Evolutionary conservation across 108 stramenopile species (phyloP), one percentile per base, ranked within the genome.

Genomic region (Cylindrotheca fusiformis): DNA sequence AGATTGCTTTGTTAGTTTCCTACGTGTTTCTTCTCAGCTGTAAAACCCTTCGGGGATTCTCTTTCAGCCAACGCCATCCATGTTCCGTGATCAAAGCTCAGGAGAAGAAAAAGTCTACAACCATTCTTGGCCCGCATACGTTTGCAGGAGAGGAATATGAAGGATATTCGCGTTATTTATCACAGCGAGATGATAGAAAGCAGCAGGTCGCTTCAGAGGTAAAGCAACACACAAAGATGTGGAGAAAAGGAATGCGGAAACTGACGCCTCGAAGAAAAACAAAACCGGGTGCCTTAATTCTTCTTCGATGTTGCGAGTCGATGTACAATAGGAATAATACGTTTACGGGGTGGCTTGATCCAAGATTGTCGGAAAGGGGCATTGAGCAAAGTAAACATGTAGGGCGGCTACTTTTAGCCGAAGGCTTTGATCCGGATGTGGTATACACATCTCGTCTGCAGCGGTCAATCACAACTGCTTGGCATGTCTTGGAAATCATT

Each of bases 401-500:
- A 12, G 80, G 59, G 27, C 58, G 76, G 45, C 65, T 85, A 6
- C 67, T 85, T 2, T 63, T 85, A 26, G 61, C 78, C 10, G 76
- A 81, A 50, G 84, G 83, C 1, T 81, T 78, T 58, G 68, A 78
- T 52, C 76, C 83, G 24, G 92, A 94, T 75, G 73, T 88, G 20
- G 65, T 81, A 50, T 89, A 86, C 67, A 85, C 86, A 19, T 86
- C 85, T 19, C 71, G 80, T 23, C 68, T 94, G 18, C 85, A 87
- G 55, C 81, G 92, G 31, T 78, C 87, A 0, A 87, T 94, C 48
- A 80, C 80, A 45, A 74, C 81, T 2, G 72, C 78, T 19, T 87
- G 86, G 84, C 69, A 72, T 25, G 52, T 91, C 0, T 58, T 89
- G 25, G 69, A 75, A 24, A 81, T 68, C 31, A 46, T 90, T 50